These are phyloP conservation scores for Pachysandra terminalis DNA, from an alignment of 164 flowering plant genomes.

Conservation along the genomic window DNA sequence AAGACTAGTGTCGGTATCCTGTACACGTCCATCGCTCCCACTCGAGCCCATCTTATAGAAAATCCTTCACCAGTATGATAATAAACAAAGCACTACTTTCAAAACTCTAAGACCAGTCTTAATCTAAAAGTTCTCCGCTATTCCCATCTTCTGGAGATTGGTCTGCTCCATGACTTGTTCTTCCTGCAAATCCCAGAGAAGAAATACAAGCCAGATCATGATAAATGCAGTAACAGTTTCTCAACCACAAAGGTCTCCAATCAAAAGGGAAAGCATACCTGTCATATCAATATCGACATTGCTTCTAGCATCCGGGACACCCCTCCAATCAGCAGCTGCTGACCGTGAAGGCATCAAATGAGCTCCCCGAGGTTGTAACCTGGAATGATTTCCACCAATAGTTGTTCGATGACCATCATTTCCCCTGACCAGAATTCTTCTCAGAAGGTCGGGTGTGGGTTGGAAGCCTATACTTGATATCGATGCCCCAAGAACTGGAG, in stretches of 20 bases:
- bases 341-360: slow-evolving; percentile 32
- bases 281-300: slow-evolving; percentile 29
- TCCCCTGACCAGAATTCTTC: slow-evolving; percentile 33
- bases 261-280: slow-evolving; percentile 20
- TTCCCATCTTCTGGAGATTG: slow-evolving; percentile 63
- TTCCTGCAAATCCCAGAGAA: slow-evolving; percentile 28
- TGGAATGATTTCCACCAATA: slow-evolving; percentile 39
- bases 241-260: neutral
- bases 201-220: neutral
- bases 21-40: neutral
- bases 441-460: slow-evolving; percentile 42
- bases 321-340: slow-evolving; percentile 58
- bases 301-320: slow-evolving; percentile 28
- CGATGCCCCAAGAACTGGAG: slow-evolving; percentile 37
- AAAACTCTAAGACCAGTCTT: neutral
- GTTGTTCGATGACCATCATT: slow-evolving; percentile 44
- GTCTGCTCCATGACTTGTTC: slow-evolving; percentile 32
- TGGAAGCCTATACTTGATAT: slow-evolving; percentile 38
- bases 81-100: neutral
- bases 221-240: neutral
- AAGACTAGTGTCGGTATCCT: no score
- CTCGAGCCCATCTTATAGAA: neutral
- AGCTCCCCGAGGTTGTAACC: slow-evolving; percentile 41
- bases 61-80: neutral
- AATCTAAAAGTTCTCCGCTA: slow-evolving; percentile 38